Base-by-base conservation (phyloP, 108 stramenopile species). In the Conticribra weissflogii region DNA sequence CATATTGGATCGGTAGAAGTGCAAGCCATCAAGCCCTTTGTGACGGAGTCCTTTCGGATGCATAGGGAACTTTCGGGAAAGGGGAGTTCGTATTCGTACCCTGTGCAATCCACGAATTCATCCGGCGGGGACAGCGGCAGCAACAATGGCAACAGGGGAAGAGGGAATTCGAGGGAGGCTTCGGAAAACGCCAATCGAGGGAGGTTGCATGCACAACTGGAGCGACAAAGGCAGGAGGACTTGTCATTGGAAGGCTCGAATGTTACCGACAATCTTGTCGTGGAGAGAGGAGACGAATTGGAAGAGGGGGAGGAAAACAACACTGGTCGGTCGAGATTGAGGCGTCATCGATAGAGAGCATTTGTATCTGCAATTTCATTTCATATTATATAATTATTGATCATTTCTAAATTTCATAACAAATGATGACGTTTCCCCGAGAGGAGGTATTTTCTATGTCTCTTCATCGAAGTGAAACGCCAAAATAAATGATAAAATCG, bases 1-100 rank as follows among this genome's bases (percentile, higher is more conserved):
- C 87, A 88, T 25, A 92, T 95, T 82, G 86, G 80, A n/a, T 80
- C 78, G 48, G 47, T 83, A 47, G 94, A 95, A 72, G 70, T 95
- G 83, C 83, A 84, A 44, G 66, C 72, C 29, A 63, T 95, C 45
- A 76, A 78, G 31, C 81, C 89, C 0, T 89, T 94, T 73, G 71
- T 91, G 12, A 45, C 54, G 23, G 76, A 84, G 21, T 70, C 84
- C 12, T 85, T 89, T 59, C 45, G 76, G 36, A 19, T 62, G 47
- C 81, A 81, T 25, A 48, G 81, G 47, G 73, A 74, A 41, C 34
- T 81, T 29, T 60, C 53, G 21, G 81, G 81, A 63, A 74, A 66
- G 68, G 79, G 78, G 46, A 66, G 44, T 25, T 51, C 65, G 16
- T 79, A 71, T 49, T 67, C 70, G 16, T 44, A 66, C 0, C 59